A percentile compares a stretch with the other conserved stretches of the same genome.
These are phyloP conservation scores for Melaleuca quinquenervia DNA, from an alignment of 345 rosid species.

Conservation along the genomic window DNA sequence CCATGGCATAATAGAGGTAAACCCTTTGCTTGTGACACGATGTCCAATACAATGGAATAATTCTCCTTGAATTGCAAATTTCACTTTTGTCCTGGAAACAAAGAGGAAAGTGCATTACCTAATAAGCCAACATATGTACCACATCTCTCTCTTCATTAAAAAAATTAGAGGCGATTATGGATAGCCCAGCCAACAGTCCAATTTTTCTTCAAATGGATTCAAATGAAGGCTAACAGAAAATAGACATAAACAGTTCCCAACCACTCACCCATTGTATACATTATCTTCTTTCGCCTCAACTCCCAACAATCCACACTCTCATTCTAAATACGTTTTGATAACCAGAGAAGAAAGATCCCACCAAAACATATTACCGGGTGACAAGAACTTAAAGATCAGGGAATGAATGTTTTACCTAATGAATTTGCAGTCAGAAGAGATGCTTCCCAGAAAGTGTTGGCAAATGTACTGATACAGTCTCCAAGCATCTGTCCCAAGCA, in stretches of 20 bases:
- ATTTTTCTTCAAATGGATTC: not conserved
- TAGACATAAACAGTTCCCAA: not conserved
- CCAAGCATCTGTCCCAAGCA: conserved; percentile 84
- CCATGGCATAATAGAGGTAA: conserved; percentile 93
- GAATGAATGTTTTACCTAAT: conserved; percentile 31
- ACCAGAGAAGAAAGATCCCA: not conserved
- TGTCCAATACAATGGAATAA: conserved; percentile 70
- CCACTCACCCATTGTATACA: not conserved
- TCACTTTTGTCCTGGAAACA: conserved; percentile 58
- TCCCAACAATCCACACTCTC: not conserved
- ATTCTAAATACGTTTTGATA: not conserved
- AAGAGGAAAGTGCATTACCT: not conserved
- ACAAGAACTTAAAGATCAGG: not conserved
- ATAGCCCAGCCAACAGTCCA: not conserved
- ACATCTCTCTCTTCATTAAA: not conserved
- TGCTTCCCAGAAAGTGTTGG: conserved; percentile 87
- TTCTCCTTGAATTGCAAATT: conserved; percentile 73
- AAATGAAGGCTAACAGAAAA: not conserved
- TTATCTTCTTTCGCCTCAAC: not conserved
- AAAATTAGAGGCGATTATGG: not conserved
- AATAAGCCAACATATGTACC: not conserved
- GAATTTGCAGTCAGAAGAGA: conserved; percentile 90
- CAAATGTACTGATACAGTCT: conserved; percentile 82
- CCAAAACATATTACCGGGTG: not conserved
- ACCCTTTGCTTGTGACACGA: conserved; percentile 52